Evolutionary conservation across 495 filamentous ascomycete species (phyloP), one percentile per base, ranked within the genome.

Genomic region (Baudoinia panamericana): DNA sequence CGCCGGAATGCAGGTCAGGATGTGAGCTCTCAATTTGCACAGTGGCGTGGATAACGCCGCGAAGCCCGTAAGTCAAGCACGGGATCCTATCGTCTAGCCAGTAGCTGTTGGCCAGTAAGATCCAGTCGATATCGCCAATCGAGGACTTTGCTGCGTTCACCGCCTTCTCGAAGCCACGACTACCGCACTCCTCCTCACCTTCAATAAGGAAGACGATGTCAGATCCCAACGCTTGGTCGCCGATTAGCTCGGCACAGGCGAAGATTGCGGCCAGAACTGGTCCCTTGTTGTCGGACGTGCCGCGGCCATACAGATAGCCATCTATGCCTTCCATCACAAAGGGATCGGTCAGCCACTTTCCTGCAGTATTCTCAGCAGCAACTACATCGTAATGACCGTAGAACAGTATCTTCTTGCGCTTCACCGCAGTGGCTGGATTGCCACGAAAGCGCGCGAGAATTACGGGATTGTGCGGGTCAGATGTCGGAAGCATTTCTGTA

Each of bases 361-460:
- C 69, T 29, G 71, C 70, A 39, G 80, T 77, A 23, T 78, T 75
- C 40, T 92, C 83, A 0, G 92, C 90, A 15, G 82, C 72, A n/a
- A 97, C 86, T n/a, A 97, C 84, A 45, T 97, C 90, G 61, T 97
- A 97, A 51, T 97, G 90, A 3, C 92, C 92, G 57, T 97, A 97
- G 59, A 97, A 97, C 11, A 97, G 66, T 24, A 95, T 80, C 0
- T 81, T 86, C 62, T 87, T 93, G 17, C 84, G 71, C 19, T 69
- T 64, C 11, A 58, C 34, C 0, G 61, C 53, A 2, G 69, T 68
- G 17, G 65, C 55, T 4, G 58, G 71, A 54, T 71, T 84, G 17
- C 82, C 84, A 35, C 72, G 69, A 56, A 97, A 97, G 41, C 78
- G 78, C 23, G 90, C 88, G 56, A 79, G 80, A 1, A 97, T 84